These are phyloP conservation scores for Chaetomium fimeti DNA, from an alignment of 495 filamentous ascomycete species.

Conservation along the genomic window DNA sequence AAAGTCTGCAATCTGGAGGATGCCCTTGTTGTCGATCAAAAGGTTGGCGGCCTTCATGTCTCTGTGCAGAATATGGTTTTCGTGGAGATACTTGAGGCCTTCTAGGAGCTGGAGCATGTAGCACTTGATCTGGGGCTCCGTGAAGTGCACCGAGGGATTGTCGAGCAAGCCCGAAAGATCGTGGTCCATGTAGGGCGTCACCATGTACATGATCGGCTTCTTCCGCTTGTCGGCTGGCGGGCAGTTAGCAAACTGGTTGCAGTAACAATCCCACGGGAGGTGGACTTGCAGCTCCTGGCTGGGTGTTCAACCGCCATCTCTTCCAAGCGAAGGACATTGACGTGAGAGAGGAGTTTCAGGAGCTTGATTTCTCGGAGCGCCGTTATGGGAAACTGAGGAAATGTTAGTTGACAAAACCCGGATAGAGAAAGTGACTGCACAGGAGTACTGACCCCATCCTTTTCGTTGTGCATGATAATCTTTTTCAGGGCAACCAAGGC, in stretches of 20 bases:
- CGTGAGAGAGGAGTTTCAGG: slow-evolving; percentile 87
- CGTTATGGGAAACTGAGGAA: slow-evolving; percentile 67
- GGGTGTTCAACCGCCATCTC: slow-evolving; percentile 92
- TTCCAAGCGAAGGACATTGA: slow-evolving; percentile 80
- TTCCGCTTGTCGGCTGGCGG: slow-evolving; percentile 68
- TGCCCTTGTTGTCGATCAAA: slow-evolving; percentile 89
- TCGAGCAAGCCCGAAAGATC: slow-evolving; percentile 94
- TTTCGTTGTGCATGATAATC: slow-evolving; percentile 84
- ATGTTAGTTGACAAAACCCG: slow-evolving; percentile 13
- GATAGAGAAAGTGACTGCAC: background rate
- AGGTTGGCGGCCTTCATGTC: slow-evolving; percentile 99
- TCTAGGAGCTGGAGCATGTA: slow-evolving; percentile 94
- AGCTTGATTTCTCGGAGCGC: slow-evolving; percentile 90
- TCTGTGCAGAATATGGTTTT: slow-evolving; percentile 84
- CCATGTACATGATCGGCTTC: slow-evolving; percentile 94
- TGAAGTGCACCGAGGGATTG: slow-evolving; percentile 84
- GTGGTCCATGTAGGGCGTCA: slow-evolving; percentile 98
- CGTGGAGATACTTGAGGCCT: slow-evolving; percentile 85
- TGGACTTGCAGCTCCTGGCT: slow-evolving; percentile 58
- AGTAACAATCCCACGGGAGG: background rate
- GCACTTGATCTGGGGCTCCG: slow-evolving; percentile 91
- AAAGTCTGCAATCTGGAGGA: slow-evolving; percentile 97
- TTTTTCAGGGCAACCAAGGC: slow-evolving; percentile 88
- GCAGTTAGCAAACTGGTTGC: background rate
- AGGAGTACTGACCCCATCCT: slow-evolving; percentile 63